Evolutionary conservation across 2,329 filamentous ascomycete species (phyloP), one percentile per base, ranked within the genome.

Genomic region (Monilinia aucupariae): DNA sequence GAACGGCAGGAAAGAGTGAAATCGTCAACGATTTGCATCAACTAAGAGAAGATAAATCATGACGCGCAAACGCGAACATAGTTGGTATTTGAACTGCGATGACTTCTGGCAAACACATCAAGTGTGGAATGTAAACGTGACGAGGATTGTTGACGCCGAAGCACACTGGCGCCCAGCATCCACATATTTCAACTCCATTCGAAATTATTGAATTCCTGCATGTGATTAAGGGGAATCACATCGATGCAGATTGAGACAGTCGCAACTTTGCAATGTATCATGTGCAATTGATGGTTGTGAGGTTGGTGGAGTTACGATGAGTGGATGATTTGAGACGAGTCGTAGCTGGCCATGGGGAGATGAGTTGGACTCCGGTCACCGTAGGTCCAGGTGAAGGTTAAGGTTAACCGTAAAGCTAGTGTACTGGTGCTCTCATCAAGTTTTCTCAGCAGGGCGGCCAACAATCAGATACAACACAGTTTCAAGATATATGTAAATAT

Each of bases 71-170:
- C 34, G 34, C n/a, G 52, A 32, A 10, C n/a, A 2, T 9, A 22
- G 13, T 17, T 49, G 41, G n/a, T 56, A 56, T 49, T 56, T 58
- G 22, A 58, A 50, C 30, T 37, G 55, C 8, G 17, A 8, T 43
- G 20, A n/a, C 30, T 32, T 25, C 17, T 30, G 20, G 50, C 25
- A 22, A 32, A 39, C 9, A 22, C 53, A 43, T 3, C 25, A 17
- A 27, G 43, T 25, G 51, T 50, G 60, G 60, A 62, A 62, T 62
- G 60, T 62, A 10, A 49, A 43, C 12, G 41, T 32, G 53, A 34
- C 34, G 13, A 55, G 52, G 27, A 22, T 30, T 56, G 41, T 56
- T 56, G 50, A 62, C 56, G 4, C 41, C 20, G 4, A n/a, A 22
- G 39, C 43, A 9, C 54, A 34, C n/a, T 55, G 32, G 32, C 45